Percentiles rank a stretch among this genome's conserved stretches.
These are phyloP conservation scores for Davidsoniella virescens DNA, from an alignment of 2,329 filamentous ascomycete species.

Conservation along the genomic window DNA sequence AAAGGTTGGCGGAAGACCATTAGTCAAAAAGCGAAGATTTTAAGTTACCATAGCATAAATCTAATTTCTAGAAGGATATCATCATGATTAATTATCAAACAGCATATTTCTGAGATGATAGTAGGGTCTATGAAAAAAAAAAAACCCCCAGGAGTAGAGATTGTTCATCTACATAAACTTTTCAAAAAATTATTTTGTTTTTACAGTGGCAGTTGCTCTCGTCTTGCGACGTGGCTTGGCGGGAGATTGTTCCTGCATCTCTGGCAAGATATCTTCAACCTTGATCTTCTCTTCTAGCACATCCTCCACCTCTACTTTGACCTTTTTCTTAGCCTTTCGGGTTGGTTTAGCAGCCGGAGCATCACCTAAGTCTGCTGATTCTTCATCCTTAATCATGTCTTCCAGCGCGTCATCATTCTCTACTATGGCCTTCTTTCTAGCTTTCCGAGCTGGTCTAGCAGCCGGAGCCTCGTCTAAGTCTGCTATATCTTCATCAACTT, in stretches of 20 bases:
- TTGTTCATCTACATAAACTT: too few species aligned
- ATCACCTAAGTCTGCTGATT: too few species aligned
- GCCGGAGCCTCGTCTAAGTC: background rate
- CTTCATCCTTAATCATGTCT: background rate
- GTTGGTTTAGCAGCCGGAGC: background rate
- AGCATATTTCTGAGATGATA: too few species aligned
- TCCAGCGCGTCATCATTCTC: background rate
- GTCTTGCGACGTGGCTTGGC: too few species aligned
- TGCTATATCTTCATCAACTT: constrained; percentile 20
- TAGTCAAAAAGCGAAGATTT: constrained; percentile 12
- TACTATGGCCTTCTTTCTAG: background rate
- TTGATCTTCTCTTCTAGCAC: background rate
- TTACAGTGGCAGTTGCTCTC: too few species aligned
- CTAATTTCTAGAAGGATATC: too few species aligned
- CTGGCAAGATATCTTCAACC: background rate
- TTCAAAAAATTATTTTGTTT: too few species aligned
- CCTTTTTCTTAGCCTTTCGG: background rate
- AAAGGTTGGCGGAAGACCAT: constrained; percentile 5
- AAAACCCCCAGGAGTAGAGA: too few species aligned
- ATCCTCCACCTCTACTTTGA: background rate
- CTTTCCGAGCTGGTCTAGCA: background rate
- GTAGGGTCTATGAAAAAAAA: too few species aligned
- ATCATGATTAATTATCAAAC: too few species aligned
- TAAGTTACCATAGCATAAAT: background rate
- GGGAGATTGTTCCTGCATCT: too few species aligned